Evolutionary conservation across 2,329 filamentous ascomycete species (phyloP).

Genomic region (Thelonectria rubi): DNA sequence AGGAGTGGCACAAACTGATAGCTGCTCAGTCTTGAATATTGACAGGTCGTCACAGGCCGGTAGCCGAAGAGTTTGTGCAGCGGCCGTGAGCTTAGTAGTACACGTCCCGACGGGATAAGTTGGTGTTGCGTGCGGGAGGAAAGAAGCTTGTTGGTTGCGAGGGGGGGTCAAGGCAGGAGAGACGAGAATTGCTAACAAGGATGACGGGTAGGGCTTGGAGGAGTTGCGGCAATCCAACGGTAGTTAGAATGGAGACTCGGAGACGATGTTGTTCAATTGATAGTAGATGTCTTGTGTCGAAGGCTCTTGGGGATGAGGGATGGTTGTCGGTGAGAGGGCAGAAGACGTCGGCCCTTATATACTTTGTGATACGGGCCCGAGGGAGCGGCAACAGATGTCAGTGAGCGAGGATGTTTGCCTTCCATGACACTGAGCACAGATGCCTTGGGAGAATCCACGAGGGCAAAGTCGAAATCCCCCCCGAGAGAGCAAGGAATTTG

Average conservation of each 20-base stretch:
- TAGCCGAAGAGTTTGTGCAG: conserved; percentile 40
- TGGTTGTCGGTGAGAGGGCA: conserved; percentile 29
- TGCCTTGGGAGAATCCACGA: conserved; percentile 38
- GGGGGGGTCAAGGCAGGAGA: conserved; percentile 6
- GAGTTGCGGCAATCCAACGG: conserved; percentile 9
- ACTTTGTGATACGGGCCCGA: conserved; percentile 41
- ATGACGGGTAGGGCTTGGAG: not conserved
- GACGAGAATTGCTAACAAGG: conserved; percentile 8
- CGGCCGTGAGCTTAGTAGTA: conserved; percentile 29
- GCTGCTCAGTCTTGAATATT: conserved; percentile 18
- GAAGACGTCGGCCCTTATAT: conserved; percentile 41
- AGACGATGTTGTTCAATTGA: conserved; percentile 6
- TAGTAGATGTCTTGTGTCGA: conserved; percentile 15
- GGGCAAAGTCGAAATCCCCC: conserved; percentile 43
- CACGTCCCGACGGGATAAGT: conserved; percentile 34
- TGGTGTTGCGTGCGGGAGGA: conserved; percentile 33
- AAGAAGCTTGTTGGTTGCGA: conserved; percentile 32
- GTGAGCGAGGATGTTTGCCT: conserved; percentile 40
- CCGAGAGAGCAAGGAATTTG: conserved; percentile 36
- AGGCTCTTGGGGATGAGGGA: conserved; percentile 32
- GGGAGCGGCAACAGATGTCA: conserved; percentile 35
- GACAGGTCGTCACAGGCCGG: conserved; percentile 33
- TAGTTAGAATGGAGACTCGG: conserved; percentile 2
- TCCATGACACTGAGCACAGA: conserved; percentile 42
- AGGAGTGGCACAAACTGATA: conserved; percentile 27